Base-by-base conservation (phyloP, 75 land plant genomes). In the Selaginella moellendorffii region DNA sequence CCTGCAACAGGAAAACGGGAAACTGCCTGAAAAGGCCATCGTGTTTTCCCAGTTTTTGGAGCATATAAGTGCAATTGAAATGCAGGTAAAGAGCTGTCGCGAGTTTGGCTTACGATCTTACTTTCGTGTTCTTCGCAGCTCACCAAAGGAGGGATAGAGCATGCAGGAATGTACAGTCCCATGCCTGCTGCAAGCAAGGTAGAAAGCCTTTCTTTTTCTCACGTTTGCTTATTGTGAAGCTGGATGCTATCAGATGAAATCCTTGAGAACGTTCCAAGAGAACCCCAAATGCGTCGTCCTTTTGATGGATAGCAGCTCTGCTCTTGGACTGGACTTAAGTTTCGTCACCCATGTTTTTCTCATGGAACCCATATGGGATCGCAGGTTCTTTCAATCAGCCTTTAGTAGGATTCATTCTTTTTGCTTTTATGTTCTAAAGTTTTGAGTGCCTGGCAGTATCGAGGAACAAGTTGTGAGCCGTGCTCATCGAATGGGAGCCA, bases 311-410 rank as follows among this genome's bases (percentile, higher is more conserved):
- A 89, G 90, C 31, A 88, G 83, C 77, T 88, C 90, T 31, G 89
- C 97, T 54, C 62, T 92, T 42, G 97, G 97, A 52, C 81, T 92
- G 67, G 97, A 92, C 71, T 77, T 92, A 73, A 92, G 97, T 75
- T 92, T 92, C 68, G 97, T 88, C 18, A 78, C 84, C 20, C 77
- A 80, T 69, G 97, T 92, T n/a, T 92, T 78, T 58, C 62, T 92
- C 29, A 88, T 92, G 97, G 97, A 92, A 58, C 97, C 97, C 28
- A 92, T 92, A 17, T 92, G 97, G 97, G 97, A 92, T 75, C 85
- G 87, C 71, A 92, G 96, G 97, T 88, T 72, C 58, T 52, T 17
- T 30, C 53, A 59, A 24, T 42, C 29, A 19, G 28, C 27, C 5
- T 53, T 54, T 56, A 53, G n/a, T n/a, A n/a, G n/a, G n/a, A n/a